Evolutionary conservation across 805 yeast genomes (phyloP).

Genomic region (Saccharomycopsis vini): DNA sequence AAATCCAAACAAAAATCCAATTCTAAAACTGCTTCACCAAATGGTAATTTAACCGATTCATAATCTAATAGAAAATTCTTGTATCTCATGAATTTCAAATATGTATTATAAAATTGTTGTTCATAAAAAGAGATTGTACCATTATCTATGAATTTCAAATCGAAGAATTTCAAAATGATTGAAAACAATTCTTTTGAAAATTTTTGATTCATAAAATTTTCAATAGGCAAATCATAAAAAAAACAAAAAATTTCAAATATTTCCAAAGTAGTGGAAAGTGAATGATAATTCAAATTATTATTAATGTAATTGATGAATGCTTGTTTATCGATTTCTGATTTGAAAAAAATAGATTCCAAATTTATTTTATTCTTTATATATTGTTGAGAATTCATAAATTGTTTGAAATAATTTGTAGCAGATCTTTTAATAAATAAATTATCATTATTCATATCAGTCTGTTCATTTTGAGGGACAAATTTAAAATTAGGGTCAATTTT

Average conservation of each 20-base stretch:
- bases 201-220: neutral
- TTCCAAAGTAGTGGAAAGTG: neutral
- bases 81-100: conserved; percentile 8
- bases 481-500: conserved; percentile 7
- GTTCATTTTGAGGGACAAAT: neutral
- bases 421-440: neutral
- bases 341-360: neutral
- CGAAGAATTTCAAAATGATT: conserved; percentile 2
- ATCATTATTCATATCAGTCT: neutral
- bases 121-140: conserved; percentile 2
- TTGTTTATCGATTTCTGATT: neutral
- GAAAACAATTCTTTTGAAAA: conserved; percentile 6
- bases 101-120: conserved; percentile 1
- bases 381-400: too few species aligned
- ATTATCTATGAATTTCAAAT: conserved; percentile 1
- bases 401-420: neutral
- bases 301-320: neutral
- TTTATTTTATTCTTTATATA: neutral
- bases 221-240: conserved; percentile 9
- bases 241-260: conserved; percentile 5
- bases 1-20: conserved; percentile 1
- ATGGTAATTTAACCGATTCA: neutral
- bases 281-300: conserved; percentile 4
- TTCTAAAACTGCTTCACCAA: neutral
- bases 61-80: conserved; percentile 8